Base-by-base conservation (phyloP, 495 filamentous ascomycete genomes). In the Pyrenula massariospora region DNA sequence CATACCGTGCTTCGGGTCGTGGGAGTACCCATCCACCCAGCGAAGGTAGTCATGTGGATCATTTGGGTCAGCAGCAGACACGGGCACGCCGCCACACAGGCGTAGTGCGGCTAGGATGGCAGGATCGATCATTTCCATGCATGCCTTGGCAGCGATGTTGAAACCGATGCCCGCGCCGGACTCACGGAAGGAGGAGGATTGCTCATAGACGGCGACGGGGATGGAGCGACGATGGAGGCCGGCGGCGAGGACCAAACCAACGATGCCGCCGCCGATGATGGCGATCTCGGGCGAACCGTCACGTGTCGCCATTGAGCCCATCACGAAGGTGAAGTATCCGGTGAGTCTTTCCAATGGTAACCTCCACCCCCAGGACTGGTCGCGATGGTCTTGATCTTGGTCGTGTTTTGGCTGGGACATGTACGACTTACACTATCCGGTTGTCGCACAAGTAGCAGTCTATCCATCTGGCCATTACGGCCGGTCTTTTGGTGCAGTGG, bases 121-220 rank as follows among this genome's bases (percentile, higher is more conserved):
- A 1, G 64, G 63, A 23, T 65, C 53, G 0, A 69, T 59, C 56
- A 1, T 64, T 57, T 24, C 61, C 42, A 22, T 54, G n/a, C 61
- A 67, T 71, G 57, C 66, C 68, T 56, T 60, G 25, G 73, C 66
- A 24, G 67, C 68, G 25, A 62, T 53, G 0, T 70, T 75, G 64
- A 78, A 78, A 12, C 66, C 73, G 20, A 78, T 61, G 10, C 73
- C 75, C 8, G 73, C 73, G 12, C 75, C 75, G 22, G 71, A 71
- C 54, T 74, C 71, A 12, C 66, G 67, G 24, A 71, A 65, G 21
- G 54, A 51, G 0, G 48, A 53, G 3, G 70, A 61, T 58, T 67
- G 70, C 54, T 78, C 75, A 61, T 76, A 78, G 47, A 78, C 36
- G 24, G 55, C 67, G 22, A 77, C 66, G 1, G 55, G 57, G 53